Conservation (phyloP, 2,329 filamentous ascomycete species). For the Pyrenochaeta sp. region DNA sequence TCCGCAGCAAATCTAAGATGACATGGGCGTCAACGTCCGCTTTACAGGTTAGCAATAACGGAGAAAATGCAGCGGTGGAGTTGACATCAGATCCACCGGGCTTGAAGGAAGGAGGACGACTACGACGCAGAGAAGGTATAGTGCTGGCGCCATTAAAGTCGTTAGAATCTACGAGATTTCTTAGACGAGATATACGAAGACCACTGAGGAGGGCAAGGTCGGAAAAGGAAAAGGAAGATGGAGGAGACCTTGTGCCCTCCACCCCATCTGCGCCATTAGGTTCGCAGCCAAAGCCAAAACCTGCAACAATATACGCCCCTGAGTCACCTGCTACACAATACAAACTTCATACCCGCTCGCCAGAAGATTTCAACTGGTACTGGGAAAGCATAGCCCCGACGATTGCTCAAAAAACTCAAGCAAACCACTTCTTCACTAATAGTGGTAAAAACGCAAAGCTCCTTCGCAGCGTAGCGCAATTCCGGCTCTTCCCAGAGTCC, state of each 20-base stretch:
- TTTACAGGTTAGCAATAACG: not conserved
- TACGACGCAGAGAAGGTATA: conserved; percentile 3
- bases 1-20: conserved; percentile 1
- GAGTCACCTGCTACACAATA: conserved; percentile 10
- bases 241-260: conserved; percentile 24
- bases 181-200: conserved; percentile 1
- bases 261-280: conserved; percentile 18
- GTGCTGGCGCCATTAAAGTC: not conserved
- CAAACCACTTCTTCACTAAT: conserved; percentile 55
- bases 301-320: conserved; percentile 6
- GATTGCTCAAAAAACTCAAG: conserved; percentile 49
- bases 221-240: not conserved
- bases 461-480: conserved; percentile 67
- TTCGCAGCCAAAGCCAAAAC: not conserved
- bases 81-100: conserved; percentile 1
- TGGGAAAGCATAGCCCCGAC: conserved; percentile 43
- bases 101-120: conserved; percentile 13
- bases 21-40: not conserved
- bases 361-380: conserved; percentile 42
- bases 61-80: conserved; percentile 2
- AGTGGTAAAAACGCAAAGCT: conserved; percentile 56
- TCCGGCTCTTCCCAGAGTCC: conserved; percentile 66
- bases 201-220: not conserved
- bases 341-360: conserved; percentile 8
- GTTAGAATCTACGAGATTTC: not conserved